Evolutionary conservation across 192 early-diverging fungal genomes (phyloP).

Genomic region (Ambispora gerdemannii): DNA sequence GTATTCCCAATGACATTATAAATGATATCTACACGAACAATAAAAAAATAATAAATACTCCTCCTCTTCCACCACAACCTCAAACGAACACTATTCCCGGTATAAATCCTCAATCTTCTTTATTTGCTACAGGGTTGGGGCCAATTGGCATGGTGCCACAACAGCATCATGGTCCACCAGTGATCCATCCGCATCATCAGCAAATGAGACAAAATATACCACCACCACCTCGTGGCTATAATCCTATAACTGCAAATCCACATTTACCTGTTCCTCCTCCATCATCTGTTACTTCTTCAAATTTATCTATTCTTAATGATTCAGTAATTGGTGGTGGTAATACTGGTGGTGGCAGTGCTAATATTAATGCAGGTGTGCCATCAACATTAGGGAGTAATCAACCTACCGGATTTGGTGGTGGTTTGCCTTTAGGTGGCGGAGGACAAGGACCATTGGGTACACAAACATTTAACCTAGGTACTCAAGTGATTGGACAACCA

Average conservation of each 20-base stretch:
- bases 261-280: slow-evolving; percentile 23
- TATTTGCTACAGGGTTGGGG: slow-evolving; percentile 22
- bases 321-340: slow-evolving; percentile 15
- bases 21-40: slow-evolving; percentile 30
- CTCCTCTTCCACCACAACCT: slow-evolving; percentile 20
- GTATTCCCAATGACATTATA: slow-evolving; percentile 22
- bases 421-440: slow-evolving; percentile 23
- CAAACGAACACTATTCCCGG: slow-evolving; percentile 30
- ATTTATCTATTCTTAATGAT: slow-evolving; percentile 28
- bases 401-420: slow-evolving; percentile 32
- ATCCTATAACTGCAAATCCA: slow-evolving; percentile 15
- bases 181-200: slow-evolving; percentile 29
- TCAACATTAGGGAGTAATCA: slow-evolving; percentile 15
- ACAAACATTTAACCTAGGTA: slow-evolving; percentile 30
- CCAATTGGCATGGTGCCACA: slow-evolving; percentile 20
- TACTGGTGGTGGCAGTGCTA: too few species aligned
- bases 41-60: slow-evolving; percentile 30
- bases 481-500: slow-evolving; percentile 33
- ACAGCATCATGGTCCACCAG: slow-evolving; percentile 26
- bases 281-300: slow-evolving; percentile 21
- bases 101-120: slow-evolving; percentile 26
- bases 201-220: slow-evolving; percentile 22
- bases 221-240: slow-evolving; percentile 19
- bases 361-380: slow-evolving; percentile 7
- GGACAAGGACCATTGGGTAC: slow-evolving; percentile 21